Conservation (phyloP, 202 grass and related monocot species). For the Schoenoplectus triqueter region DNA sequence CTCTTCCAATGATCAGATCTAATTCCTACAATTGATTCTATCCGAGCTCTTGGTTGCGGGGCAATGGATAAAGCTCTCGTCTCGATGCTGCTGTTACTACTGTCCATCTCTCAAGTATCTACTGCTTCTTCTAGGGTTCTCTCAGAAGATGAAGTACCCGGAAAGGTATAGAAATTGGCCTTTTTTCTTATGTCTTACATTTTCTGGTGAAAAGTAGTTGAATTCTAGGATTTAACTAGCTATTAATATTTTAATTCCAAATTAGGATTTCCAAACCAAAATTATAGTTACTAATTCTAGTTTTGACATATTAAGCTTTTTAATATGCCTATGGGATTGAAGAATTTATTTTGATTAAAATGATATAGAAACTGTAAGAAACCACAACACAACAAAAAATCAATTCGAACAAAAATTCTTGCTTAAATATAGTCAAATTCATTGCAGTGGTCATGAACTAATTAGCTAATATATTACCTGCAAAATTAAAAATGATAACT, state of each 20-base stretch:
- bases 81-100: constrained; percentile 33
- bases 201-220: constrained; percentile 8
- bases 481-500: constrained; percentile 2
- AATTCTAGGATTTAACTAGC: not conserved
- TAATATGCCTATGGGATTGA: not conserved
- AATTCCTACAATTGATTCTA: not conserved
- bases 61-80: constrained; percentile 32
- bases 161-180: constrained; percentile 35
- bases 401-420: not conserved
- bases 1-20: constrained; percentile 13
- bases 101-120: constrained; percentile 19
- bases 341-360: constrained; percentile 5
- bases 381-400: not conserved
- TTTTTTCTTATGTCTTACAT: not conserved
- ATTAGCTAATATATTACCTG: not conserved
- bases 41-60: not conserved
- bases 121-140: constrained; percentile 44
- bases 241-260: not conserved
- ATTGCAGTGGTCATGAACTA: not conserved
- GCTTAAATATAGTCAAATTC: not conserved
- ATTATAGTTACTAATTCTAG: not conserved
- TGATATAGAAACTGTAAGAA: constrained; percentile 15
- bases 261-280: constrained; percentile 14
- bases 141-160: constrained; percentile 30
- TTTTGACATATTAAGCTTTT: not conserved